These are phyloP conservation scores for Vigna nakashimae DNA, from an alignment of 306 rosid genomes.

Conservation along the genomic window DNA sequence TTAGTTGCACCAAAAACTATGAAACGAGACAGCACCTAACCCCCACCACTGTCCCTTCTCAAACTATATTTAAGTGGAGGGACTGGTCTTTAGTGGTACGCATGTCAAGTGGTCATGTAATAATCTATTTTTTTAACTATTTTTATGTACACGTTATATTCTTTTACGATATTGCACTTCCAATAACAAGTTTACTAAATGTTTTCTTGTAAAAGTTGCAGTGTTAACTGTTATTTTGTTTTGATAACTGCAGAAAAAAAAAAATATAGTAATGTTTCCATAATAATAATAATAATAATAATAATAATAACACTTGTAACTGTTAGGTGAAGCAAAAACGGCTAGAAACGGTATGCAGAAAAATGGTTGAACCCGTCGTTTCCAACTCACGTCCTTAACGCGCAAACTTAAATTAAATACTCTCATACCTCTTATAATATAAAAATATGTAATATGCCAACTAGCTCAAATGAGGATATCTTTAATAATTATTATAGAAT, in stretches of 20 bases:
- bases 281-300: too few relatives aligned
- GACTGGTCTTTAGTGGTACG: neutral
- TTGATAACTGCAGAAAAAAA: too few relatives aligned
- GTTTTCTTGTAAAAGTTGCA: too few relatives aligned
- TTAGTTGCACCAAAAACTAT: neutral
- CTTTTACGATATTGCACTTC: too few relatives aligned
- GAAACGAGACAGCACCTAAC: neutral
- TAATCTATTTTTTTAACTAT: neutral
- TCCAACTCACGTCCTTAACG: slow-evolving; percentile 12
- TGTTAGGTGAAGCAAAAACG: slow-evolving; percentile 16
- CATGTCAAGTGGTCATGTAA: slow-evolving; percentile 3
- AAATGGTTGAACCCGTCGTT: slow-evolving; percentile 6
- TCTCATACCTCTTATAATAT: too few relatives aligned
- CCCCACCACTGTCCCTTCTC: neutral
- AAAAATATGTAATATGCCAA: too few relatives aligned
- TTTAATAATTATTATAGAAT: too few relatives aligned
- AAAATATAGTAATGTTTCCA: too few relatives aligned
- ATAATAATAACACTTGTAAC: neutral
- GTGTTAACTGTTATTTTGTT: too few relatives aligned
- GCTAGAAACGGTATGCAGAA: neutral
- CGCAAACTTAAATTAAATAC: neutral
- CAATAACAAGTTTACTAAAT: too few relatives aligned
- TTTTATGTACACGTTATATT: too few relatives aligned
- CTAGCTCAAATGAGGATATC: too few relatives aligned
- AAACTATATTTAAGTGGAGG: neutral